Conservation (phyloP, 2,329 filamentous ascomycete species). For the Pseudogymnoascus sp. region DNA sequence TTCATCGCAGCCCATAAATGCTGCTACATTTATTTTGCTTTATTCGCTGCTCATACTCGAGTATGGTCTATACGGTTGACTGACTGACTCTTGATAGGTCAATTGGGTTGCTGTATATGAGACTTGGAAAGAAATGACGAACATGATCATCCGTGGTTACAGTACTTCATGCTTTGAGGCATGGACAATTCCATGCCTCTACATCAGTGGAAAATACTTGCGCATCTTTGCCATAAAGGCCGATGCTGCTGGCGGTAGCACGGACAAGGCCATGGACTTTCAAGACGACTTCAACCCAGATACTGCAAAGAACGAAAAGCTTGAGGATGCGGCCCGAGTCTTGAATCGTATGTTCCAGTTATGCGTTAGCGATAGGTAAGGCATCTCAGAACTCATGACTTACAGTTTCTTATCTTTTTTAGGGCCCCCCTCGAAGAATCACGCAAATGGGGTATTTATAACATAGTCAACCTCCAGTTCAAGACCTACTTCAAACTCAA, state of each 20-base stretch:
- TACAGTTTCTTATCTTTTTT: constrained; percentile 13
- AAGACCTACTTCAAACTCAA: constrained; percentile 98
- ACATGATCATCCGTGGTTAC: constrained; percentile 72
- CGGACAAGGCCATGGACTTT: constrained; percentile 43
- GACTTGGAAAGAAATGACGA: constrained; percentile 78
- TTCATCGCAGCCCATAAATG: not conserved
- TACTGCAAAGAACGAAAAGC: constrained; percentile 68
- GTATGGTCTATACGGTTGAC: not conserved
- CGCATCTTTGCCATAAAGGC: constrained; percentile 85
- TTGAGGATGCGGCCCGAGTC: constrained; percentile 84
- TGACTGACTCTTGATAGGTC: not conserved
- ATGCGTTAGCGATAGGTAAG: constrained; percentile 80
- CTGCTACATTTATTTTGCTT: not conserved
- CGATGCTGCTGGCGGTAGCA: constrained; percentile 55
- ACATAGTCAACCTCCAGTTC: constrained; percentile 88
- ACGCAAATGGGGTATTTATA: constrained; percentile 96
- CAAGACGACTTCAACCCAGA: constrained; percentile 78
- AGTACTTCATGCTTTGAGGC: constrained; percentile 67
- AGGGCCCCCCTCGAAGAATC: constrained; percentile 80
- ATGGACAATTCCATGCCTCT: constrained; percentile 90
- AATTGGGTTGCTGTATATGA: constrained; percentile 75
- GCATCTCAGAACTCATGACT: not conserved
- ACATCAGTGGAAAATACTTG: constrained; percentile 78
- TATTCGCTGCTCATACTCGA: not conserved
- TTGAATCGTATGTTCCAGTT: constrained; percentile 88